Percentiles rank a stretch among this genome's conserved stretches.
These are phyloP conservation scores for Crassisporium funariophilum DNA, from an alignment of 768 basidiomycete species.

Conservation along the genomic window DNA sequence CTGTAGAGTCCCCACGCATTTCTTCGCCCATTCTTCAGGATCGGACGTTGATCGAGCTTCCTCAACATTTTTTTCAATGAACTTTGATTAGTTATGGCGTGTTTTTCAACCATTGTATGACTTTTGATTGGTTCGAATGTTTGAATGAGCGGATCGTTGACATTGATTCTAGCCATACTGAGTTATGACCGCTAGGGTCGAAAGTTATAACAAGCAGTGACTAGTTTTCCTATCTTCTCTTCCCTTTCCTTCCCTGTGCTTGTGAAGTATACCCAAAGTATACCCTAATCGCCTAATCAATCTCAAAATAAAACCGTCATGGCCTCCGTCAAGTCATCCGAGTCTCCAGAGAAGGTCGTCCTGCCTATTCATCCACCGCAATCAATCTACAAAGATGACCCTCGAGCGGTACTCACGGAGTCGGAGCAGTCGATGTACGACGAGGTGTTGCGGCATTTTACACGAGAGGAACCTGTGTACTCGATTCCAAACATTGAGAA, in stretches of 20 bases:
- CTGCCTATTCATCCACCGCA: conserved; percentile 35
- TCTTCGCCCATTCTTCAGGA: too few relatives aligned
- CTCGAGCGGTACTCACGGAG: conserved; percentile 40
- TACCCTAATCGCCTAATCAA: neutral
- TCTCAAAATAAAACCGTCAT: neutral
- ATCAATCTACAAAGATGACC: conserved; percentile 26
- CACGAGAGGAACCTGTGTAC: conserved; percentile 44
- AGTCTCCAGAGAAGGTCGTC: conserved; percentile 33
- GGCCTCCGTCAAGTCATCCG: conserved; percentile 16
- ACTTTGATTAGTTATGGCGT: too few relatives aligned
- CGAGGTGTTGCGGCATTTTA: conserved; percentile 62
- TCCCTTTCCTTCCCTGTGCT: too few relatives aligned
- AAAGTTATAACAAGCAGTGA: too few relatives aligned
- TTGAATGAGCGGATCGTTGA: conserved; percentile 1
- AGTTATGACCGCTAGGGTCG: neutral
- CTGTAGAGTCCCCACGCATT: too few relatives aligned
- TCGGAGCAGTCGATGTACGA: conserved; percentile 52
- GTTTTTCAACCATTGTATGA: too few relatives aligned
- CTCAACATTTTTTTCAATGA: neutral
- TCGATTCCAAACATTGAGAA: conserved; percentile 49
- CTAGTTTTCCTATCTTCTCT: conserved; percentile 17
- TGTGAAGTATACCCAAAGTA: too few relatives aligned
- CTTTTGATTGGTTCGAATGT: conserved; percentile 6
- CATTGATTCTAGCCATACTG: too few relatives aligned
- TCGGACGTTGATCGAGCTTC: neutral